Evolutionary conservation across 306 rosid genomes (phyloP).

Genomic region (Corylus heterophylla): DNA sequence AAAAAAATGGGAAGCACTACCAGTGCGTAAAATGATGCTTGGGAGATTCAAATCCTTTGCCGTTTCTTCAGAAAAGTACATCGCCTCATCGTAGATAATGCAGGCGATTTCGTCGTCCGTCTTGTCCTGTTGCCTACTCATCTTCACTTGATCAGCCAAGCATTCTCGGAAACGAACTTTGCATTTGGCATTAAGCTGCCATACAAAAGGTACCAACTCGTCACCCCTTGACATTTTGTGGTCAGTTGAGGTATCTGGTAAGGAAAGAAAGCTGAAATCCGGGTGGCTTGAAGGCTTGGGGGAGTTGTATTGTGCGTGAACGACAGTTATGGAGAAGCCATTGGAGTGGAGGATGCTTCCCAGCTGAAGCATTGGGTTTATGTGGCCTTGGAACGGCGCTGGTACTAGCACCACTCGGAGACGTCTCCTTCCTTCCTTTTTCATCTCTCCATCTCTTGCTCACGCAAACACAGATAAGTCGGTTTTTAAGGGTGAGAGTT

Average conservation of each 20-base stretch:
- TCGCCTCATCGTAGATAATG: constrained; percentile 39
- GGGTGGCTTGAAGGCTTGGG: constrained; percentile 44
- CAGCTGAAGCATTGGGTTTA: constrained; percentile 41
- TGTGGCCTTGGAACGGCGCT: constrained; percentile 43
- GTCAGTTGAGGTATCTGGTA: constrained; percentile 35
- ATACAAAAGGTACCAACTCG: not conserved
- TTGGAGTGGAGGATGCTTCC: constrained; percentile 40
- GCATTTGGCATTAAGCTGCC: constrained; percentile 25
- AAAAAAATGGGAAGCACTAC: constrained; percentile 31
- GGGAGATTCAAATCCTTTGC: constrained; percentile 38
- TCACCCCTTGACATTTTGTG: constrained; percentile 17
- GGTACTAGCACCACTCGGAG: constrained; percentile 26
- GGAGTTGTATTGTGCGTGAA: constrained; percentile 37
- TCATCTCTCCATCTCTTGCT: constrained; percentile 32
- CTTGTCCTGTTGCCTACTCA: not conserved
- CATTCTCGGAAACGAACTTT: constrained; percentile 27
- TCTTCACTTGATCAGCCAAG: constrained; percentile 7
- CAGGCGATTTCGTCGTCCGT: constrained; percentile 30
- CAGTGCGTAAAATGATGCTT: constrained; percentile 29
- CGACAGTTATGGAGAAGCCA: constrained; percentile 45
- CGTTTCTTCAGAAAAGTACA: constrained; percentile 28
- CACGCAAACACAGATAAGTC: too few relatives aligned
- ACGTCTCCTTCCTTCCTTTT: constrained; percentile 9
- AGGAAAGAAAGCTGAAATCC: constrained; percentile 29
- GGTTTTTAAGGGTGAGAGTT: too few relatives aligned